phyloP scores from a whole-genome alignment of 208 protist genomes.

The Crithidia fasciculata region DNA sequence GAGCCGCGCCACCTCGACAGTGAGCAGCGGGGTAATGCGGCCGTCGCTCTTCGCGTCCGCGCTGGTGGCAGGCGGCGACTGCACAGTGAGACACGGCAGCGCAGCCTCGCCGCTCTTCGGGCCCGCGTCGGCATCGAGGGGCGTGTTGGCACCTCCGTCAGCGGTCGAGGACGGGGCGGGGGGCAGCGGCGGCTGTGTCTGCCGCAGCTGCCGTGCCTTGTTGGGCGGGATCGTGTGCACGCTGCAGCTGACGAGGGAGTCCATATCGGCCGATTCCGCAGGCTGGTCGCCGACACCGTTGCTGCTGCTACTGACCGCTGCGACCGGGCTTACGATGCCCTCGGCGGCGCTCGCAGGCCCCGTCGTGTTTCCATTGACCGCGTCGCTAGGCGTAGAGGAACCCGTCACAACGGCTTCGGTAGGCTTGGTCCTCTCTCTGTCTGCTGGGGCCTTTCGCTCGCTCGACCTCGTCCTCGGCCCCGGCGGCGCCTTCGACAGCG shows the following conservation, averaged over 20 bases:
- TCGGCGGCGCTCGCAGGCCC: too few species aligned
- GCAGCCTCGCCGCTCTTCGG: neutral
- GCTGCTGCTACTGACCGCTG: neutral
- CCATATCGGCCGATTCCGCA: neutral
- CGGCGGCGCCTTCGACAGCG: neutral
- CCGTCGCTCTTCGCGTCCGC: neutral
- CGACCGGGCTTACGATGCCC: neutral
- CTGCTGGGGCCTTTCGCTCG: neutral
- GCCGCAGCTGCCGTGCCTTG: slow-evolving; percentile 13
- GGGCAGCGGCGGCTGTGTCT: neutral
- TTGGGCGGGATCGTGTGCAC: slow-evolving; percentile 13
- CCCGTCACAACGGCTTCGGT: too few species aligned
- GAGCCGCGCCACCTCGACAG: slow-evolving; percentile 2
- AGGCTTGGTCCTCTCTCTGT: neutral
- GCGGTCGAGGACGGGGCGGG: too few species aligned
- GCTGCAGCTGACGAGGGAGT: slow-evolving; percentile 13
- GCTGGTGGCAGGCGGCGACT: neutral
- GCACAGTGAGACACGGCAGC: neutral
- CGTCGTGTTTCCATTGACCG: too few species aligned
- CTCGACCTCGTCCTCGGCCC: too few species aligned
- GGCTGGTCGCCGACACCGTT: neutral
- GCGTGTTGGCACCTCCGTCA: too few species aligned
- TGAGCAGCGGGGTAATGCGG: neutral
- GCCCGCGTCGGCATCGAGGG: neutral
- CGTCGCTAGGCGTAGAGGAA: too few species aligned